Conservation (phyloP, 2,329 filamentous ascomycete species). For the Capronia epimyces region DNA sequence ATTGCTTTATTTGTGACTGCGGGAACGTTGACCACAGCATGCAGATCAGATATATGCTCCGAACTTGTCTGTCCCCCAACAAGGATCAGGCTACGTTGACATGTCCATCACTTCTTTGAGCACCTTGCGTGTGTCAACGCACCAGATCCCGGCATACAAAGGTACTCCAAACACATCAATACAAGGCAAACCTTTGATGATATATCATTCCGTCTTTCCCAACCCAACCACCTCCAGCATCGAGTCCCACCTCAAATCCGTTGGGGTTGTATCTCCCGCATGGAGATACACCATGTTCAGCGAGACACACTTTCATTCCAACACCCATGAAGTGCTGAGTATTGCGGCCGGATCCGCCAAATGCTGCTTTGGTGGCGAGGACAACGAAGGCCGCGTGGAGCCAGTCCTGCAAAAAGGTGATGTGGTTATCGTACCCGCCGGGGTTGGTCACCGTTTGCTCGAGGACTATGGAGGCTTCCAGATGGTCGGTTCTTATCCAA, state of each 20-base stretch:
- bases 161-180: slow-evolving; percentile 61
- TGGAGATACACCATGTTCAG: slow-evolving; percentile 67
- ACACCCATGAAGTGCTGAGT: slow-evolving; percentile 61
- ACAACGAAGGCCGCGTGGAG: slow-evolving; percentile 55
- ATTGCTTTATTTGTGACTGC: neutral
- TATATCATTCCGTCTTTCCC: slow-evolving; percentile 59
- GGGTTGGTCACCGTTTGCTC: slow-evolving; percentile 59
- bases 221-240: slow-evolving; percentile 46
- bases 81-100: neutral
- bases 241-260: slow-evolving; percentile 50
- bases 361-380: slow-evolving; percentile 62
- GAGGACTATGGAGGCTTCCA: slow-evolving; percentile 51
- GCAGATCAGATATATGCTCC: neutral
- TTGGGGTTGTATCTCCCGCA: slow-evolving; percentile 56
- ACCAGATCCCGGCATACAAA: slow-evolving; percentile 54
- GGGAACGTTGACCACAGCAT: neutral
- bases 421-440: slow-evolving; percentile 60
- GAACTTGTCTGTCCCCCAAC: neutral
- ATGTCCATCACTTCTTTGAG: slow-evolving; percentile 44
- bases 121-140: slow-evolving; percentile 52
- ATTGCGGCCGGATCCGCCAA: slow-evolving; percentile 54
- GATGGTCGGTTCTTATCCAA: slow-evolving; percentile 64
- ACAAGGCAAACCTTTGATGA: slow-evolving; percentile 57
- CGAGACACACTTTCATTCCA: slow-evolving; percentile 63
- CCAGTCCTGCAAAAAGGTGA: slow-evolving; percentile 54